Evolutionary conservation across 2,329 filamentous ascomycete genomes (phyloP), one percentile per base, ranked within the genome.

Genomic region (Trichoderma semiorbis): DNA sequence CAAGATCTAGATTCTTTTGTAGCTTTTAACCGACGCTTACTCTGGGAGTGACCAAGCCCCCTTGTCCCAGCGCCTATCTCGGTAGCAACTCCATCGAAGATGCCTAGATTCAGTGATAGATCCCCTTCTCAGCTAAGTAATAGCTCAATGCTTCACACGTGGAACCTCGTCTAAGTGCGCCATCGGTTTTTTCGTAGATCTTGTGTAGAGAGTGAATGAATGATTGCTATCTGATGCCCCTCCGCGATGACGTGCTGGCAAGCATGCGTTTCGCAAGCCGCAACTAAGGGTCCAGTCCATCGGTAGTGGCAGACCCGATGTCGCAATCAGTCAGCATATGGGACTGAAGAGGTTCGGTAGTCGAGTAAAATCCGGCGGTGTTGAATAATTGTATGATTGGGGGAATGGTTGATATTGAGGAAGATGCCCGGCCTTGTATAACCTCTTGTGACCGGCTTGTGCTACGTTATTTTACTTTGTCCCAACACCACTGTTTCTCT

Each of bases 171-270:
- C 14, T 4, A 55, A 36, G 30, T 21, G 47, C 50, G 16, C 50
- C 63, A 66, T 55, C 21, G 18, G 39, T 43, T 28, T 28, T 5
- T 21, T 58, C 21, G 30, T 18, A 26, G 28, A 34, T 50, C 4
- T 16, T 43, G 43, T n/a, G 18, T 36, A 32, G 18, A 32, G 26
- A 71, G 50, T 14, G 18, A 21, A 26, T 57, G 12, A 2, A 1
- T 50, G 18, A 10, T 47, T 36, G 26, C 11, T 39, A 18, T 57
- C 24, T 43, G 21, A 34, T 6, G 11, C 63, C 57, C 34, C 64
- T 47, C 64, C 32, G 24, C 64, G 70, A 72, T 72, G 64, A 30
- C 70, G 70, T 72, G 70, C 64, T 72, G 64, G 64, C 70, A 62
- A 72, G 70, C 70, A 72, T 72, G 18, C 24, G 63, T 43, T 72